phyloP scores from a whole-genome alignment of 495 filamentous ascomycete species.

The Beverwykella pulmonaria region DNA sequence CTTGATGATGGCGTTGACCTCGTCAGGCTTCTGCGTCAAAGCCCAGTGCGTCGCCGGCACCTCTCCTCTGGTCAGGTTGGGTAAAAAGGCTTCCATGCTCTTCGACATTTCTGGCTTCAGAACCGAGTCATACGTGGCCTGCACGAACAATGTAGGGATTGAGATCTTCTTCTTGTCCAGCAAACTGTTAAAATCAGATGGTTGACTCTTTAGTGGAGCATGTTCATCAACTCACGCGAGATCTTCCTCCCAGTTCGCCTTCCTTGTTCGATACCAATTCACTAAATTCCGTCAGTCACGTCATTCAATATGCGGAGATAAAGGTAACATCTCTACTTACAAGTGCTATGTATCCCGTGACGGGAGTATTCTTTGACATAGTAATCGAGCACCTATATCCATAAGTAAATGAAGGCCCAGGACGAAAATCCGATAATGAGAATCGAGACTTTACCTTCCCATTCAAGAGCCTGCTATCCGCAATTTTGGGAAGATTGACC shows the following conservation, averaged over 20 bases:
- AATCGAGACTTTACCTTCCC: slow-evolving; percentile 53
- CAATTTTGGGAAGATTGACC: slow-evolving; percentile 54
- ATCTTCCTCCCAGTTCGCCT: slow-evolving; percentile 79
- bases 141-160: slow-evolving; percentile 73
- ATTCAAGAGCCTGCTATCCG: slow-evolving; percentile 58
- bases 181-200: slow-evolving; percentile 28
- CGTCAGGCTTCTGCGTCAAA: slow-evolving; percentile 45
- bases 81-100: slow-evolving; percentile 67
- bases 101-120: slow-evolving; percentile 67
- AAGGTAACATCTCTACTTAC: slow-evolving; percentile 50
- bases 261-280: slow-evolving; percentile 78
- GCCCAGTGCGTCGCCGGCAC: slow-evolving; percentile 50
- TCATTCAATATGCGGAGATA: not conserved
- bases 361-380: slow-evolving; percentile 70
- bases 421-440: no score
- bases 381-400: slow-evolving; percentile 66
- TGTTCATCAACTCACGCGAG: slow-evolving; percentile 47
- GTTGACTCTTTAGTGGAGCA: not conserved
- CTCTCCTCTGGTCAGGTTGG: slow-evolving; percentile 55
- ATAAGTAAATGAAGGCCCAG: slow-evolving; percentile 7
- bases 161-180: slow-evolving; percentile 52
- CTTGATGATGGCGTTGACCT: slow-evolving; percentile 47
- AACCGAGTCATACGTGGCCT: slow-evolving; percentile 65
- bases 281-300: slow-evolving; percentile 47
- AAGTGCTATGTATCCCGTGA: slow-evolving; percentile 73